These are phyloP conservation scores for Exserohilum turcica DNA, from an alignment of 2,329 filamentous ascomycete species.

Conservation along the genomic window DNA sequence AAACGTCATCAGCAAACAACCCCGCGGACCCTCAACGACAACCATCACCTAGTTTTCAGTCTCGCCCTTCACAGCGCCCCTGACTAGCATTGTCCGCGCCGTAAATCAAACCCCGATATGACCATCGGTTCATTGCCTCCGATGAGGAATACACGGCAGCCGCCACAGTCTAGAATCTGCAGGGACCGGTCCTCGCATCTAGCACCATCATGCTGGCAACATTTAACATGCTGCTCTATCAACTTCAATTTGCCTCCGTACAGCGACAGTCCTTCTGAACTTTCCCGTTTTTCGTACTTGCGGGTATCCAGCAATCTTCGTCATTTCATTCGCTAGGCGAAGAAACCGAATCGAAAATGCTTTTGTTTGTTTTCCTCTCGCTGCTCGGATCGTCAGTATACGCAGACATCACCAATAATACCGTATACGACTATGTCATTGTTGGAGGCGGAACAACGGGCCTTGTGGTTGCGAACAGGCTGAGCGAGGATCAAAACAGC, in stretches of 20 bases:
- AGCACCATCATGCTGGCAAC: not conserved
- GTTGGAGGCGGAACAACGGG: conserved; percentile 31
- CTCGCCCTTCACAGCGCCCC: not conserved
- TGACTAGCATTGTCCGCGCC: not conserved
- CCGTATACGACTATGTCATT: conserved; percentile 31
- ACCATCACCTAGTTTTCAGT: not conserved
- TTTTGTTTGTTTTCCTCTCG: not conserved
- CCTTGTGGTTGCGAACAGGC: conserved; percentile 25
- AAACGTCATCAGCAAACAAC: not conserved
- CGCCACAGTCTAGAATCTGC: not conserved
- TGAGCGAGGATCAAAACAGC: conserved; percentile 22
- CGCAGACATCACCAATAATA: not conserved
- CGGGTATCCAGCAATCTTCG: not conserved
- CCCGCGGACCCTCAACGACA: not conserved
- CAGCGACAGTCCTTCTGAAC: not conserved
- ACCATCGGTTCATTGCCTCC: not conserved
- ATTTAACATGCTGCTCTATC: not conserved
- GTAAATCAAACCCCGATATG: not conserved
- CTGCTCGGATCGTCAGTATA: not conserved
- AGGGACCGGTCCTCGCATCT: not conserved
- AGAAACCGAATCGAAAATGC: not conserved
- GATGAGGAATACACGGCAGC: not conserved
- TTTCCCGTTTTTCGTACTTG: not conserved
- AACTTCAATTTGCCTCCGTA: too few relatives aligned
- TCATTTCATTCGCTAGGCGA: not conserved